Conservation (phyloP, 495 filamentous ascomycete genomes). For the Hypoxylon perforatum region DNA sequence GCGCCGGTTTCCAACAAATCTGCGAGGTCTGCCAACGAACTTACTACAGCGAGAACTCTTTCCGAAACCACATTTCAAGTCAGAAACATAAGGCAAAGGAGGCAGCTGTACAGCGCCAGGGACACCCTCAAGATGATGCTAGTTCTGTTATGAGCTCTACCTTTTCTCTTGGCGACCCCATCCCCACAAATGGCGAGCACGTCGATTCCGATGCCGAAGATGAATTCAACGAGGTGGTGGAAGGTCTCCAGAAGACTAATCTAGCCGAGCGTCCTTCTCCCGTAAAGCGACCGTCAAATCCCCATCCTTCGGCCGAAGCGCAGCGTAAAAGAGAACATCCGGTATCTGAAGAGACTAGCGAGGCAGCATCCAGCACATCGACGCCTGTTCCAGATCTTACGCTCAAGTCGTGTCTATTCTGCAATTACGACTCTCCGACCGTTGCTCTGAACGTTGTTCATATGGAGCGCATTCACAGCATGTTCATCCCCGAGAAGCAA, state of each 20-base stretch:
- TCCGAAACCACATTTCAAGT: conserved; percentile 90
- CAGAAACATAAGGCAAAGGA: conserved; percentile 86
- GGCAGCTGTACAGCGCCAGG: conserved; percentile 45
- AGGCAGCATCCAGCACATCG: conserved; percentile 48
- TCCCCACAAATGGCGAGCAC: conserved; percentile 61
- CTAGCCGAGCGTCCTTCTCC: conserved; percentile 68
- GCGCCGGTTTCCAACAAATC: conserved; percentile 85
- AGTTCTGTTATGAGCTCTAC: conserved; percentile 90
- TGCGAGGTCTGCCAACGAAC: conserved; percentile 89
- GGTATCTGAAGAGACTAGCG: conserved; percentile 47
- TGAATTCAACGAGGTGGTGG: conserved; percentile 81
- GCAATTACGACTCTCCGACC: conserved; percentile 79
- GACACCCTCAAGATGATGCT: conserved; percentile 70
- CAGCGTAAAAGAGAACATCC: conserved; percentile 54
- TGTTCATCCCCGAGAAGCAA: conserved; percentile 91
- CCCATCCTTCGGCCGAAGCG: conserved; percentile 62
- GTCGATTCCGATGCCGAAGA: conserved; percentile 74
- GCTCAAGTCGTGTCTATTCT: conserved; percentile 86
- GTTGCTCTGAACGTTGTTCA: conserved; percentile 80
- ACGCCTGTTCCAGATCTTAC: conserved; percentile 52
- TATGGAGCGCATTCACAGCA: conserved; percentile 92
- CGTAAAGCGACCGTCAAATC: conserved; percentile 66
- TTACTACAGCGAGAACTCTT: conserved; percentile 96
- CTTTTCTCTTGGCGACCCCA: conserved; percentile 88
- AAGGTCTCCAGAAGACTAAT: conserved; percentile 78